Percentiles rank a stretch among this genome's conserved stretches.
Conservation (phyloP, 257 asterid species). For the Primulina eburnea region DNA sequence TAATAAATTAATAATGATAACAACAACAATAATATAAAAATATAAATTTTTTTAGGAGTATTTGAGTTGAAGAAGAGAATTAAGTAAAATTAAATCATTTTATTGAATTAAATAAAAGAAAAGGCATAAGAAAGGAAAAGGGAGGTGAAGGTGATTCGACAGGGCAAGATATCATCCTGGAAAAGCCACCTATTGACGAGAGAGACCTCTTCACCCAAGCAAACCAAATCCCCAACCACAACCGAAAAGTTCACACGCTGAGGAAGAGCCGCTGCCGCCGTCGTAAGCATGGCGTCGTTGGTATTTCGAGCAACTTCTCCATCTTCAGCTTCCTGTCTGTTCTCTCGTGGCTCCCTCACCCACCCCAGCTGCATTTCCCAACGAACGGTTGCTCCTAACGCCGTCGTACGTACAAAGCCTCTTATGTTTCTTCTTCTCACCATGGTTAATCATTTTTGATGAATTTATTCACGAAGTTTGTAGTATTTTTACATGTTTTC, state of each 20-base stretch:
- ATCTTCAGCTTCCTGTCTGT: conserved; percentile 34
- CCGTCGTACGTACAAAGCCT: conserved; percentile 37
- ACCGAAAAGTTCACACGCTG: neutral
- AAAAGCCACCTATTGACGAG: neutral
- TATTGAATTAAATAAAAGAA: no score
- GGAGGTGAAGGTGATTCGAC: no score
- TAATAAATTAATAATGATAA: no score
- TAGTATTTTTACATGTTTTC: neutral
- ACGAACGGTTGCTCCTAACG: conserved; percentile 29
- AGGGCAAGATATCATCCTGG: neutral
- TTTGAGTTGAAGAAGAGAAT: no score
- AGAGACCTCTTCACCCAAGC: neutral
- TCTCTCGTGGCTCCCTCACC: conserved; percentile 21
- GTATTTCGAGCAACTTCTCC: conserved; percentile 34
- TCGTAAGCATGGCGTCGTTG: conserved; percentile 43
- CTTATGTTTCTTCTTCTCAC: neutral
- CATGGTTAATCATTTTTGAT: neutral
- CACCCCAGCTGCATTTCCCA: conserved; percentile 27
- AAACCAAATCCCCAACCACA: neutral
- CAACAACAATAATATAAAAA: no score
- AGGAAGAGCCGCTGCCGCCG: neutral
- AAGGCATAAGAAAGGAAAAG: no score
- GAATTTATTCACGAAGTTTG: neutral
- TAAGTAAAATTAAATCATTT: no score
- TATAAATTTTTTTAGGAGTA: no score